Evolutionary conservation across 2,329 filamentous ascomycete genomes (phyloP), one percentile per base, ranked within the genome.

Genomic region (Aciculosporium take): DNA sequence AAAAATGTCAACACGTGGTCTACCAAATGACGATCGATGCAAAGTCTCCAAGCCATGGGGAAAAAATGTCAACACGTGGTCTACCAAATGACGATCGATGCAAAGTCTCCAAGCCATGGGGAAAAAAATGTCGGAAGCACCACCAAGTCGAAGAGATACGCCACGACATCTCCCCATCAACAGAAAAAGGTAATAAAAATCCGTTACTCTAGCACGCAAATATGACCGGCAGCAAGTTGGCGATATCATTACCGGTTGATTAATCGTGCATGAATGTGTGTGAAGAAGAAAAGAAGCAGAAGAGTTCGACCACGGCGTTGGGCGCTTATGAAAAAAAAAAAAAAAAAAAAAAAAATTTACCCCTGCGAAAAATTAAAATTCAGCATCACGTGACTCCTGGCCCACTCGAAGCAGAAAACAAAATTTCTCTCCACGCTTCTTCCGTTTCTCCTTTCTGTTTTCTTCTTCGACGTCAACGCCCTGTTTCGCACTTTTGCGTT

Each of bases 221-320:
- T 74, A 71, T 76, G 72, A 76, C 71, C 71, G 65, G 64, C 54
- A 64, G 59, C 55, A 62, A 71, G 67, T 73, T 58, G 61, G 56
- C 43, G 59, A 64, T 18, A 52, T 71, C 58, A 55, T 61, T 54
- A 62, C 62, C 68, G 70, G 69, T 76, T 76, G 72, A 76, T 76
- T 75, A 67, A 67, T 72, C 63, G 69, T 74, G 72, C 71, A 43
- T 52, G 49, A 51, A 60, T 57, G 58, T 73, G 62, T 71, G 69
- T 73, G 61, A 71, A 57, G 35, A 53, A 55, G 56, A 56, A 51
- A 51, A 54, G 50, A 50, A 45, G 41, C 51, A 48, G 49, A 39
- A 45, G 46, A 44, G 45, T 39, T 31, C 46, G 29, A 43, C 13
- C 17, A 18, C 20, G 35, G n/a, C 9, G 24, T 10, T 40, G 24